phyloP scores from a whole-genome alignment of 176 grass and related monocot species.

The Carex parvula region DNA sequence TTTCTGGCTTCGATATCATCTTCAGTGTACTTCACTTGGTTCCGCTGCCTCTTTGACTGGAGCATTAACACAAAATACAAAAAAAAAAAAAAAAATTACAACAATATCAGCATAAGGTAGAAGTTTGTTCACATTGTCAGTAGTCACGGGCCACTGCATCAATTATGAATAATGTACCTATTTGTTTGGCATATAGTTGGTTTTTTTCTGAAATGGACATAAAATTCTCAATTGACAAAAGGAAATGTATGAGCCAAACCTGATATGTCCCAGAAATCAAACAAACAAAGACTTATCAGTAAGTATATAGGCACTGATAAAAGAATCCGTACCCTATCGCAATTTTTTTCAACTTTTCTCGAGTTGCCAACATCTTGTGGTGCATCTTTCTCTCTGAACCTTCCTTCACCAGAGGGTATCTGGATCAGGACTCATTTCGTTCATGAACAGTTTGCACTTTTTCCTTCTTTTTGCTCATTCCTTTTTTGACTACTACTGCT shows the following conservation, averaged over 20 bases:
- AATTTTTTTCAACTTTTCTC: conserved; percentile 29
- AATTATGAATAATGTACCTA: background rate
- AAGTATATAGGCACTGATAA: background rate
- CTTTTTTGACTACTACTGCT: conserved; percentile 27
- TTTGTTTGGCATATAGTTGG: background rate
- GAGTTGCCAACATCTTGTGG: conserved; percentile 15
- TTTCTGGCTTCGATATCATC: conserved; percentile 47
- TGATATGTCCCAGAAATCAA: conserved; percentile 5
- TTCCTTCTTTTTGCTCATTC: conserved; percentile 34
- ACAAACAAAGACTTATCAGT: background rate
- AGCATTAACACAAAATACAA: conserved; percentile 17
- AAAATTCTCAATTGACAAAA: conserved; percentile 13
- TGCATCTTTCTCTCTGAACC: conserved; percentile 32
- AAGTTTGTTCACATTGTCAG: conserved; percentile 9
- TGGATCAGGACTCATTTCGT: conserved; percentile 34
- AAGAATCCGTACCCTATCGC: conserved; percentile 53
- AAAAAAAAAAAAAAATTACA: conserved; percentile 22
- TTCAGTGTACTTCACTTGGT: conserved; percentile 68
- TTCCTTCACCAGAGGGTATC: conserved; percentile 28
- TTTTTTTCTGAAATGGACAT: conserved; percentile 5
- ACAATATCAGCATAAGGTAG: background rate
- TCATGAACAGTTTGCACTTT: conserved; percentile 28
- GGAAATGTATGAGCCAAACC: background rate
- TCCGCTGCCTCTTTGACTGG: conserved; percentile 68
- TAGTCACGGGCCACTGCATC: background rate